Base-by-base conservation (phyloP, 2,329 filamentous ascomycete species). In the Simplicillium aogashimaense region DNA sequence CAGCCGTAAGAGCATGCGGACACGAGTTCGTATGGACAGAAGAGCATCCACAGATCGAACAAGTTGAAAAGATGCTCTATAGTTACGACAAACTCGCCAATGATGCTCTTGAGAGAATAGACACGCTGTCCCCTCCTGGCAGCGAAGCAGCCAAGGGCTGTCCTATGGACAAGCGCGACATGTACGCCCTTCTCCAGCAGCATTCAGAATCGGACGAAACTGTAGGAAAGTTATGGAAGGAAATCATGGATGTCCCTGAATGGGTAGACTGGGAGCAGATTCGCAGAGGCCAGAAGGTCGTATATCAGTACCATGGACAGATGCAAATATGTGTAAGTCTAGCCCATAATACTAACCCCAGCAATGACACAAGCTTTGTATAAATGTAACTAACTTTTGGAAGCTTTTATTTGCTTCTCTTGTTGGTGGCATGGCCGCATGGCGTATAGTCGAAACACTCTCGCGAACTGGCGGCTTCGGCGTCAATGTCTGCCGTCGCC, bases 231-330 rank as follows among this genome's bases (percentile, higher is more conserved):
- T 61, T 90, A 8, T 89, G 83, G 84, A 55, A 60, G 0, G 68
- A 87, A 52, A 67, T 83, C 41, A 81, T 77, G 42, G 78, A 71
- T 0, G 60, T 86, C 4, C 85, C 84, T 0, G 66, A 73, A 1
- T 89, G 83, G 83, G 84, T 89, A 3, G 77, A 88, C 54, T 89
- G 83, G 83, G 72, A 72, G 2, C 82, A 87, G 53, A 81, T 90
- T 41, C 66, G 71, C 43, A 69, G 84, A 51, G 85, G 84, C 0
- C 84, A 90, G 54, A 75, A 83, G 48, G 74, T 87, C 1, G 86
- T 88, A 52, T 88, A 86, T 56, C 75, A 84, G 29, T 89, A 88
- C 56, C 82, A 76, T 14, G 78, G 76, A 0, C 75, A 81, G 1
- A 73, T 74, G 32, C n/a, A 16, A 29, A 14, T 25, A 6, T 5